Base-by-base conservation (phyloP, 2,329 filamentous ascomycete genomes). In the Cordyceps javanica region DNA sequence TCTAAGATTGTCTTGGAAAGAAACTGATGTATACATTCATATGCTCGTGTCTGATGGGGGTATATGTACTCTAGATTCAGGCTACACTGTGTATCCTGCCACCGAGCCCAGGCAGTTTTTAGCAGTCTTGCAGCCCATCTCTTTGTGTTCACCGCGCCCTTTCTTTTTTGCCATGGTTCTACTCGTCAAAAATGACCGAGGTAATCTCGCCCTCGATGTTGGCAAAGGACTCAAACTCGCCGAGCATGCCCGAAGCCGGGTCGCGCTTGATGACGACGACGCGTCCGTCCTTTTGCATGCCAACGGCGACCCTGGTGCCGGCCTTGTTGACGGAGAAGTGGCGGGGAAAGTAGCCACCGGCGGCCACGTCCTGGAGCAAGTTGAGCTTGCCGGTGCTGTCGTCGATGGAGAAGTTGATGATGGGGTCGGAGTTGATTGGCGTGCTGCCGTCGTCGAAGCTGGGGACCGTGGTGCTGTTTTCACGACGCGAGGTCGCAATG, bases 401-500 rank as follows among this genome's bases (percentile, higher is more conserved):
- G 63, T 83, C 71, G 62, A 90, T 80, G 57, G 73, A 66, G 73
- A 83, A 90, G 59, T 77, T 83, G 60, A 86, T 78, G 55, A 92
- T 72, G 1, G 87, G 81, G 68, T 90, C 87, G 0, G 85, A 86
- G 9, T 76, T 67, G 57, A 84, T 74, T 13, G 64, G 60, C 9
- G 75, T 77, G 61, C 63, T 70, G 62, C 65, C 60, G 59, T 70
- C 56, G 64, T 79, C 74, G 36, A 71, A 68, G 69, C 76, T 76
- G 58, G 75, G 70, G 57, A 81, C 74, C 14, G 65, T 65, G 67
- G 86, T 80, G 23, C 77, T 72, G 45, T 73, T 75, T 66, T 87
- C 86, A 66, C 81, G 80, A 60, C 89, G 85, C 61, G 88, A 88
- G 2, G 86, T 87, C 42, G 88, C 78, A 62, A 88, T 76, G 53